These are phyloP conservation scores for Botrytis tulipae DNA, from an alignment of 2,329 filamentous ascomycete species.

Conservation along the genomic window DNA sequence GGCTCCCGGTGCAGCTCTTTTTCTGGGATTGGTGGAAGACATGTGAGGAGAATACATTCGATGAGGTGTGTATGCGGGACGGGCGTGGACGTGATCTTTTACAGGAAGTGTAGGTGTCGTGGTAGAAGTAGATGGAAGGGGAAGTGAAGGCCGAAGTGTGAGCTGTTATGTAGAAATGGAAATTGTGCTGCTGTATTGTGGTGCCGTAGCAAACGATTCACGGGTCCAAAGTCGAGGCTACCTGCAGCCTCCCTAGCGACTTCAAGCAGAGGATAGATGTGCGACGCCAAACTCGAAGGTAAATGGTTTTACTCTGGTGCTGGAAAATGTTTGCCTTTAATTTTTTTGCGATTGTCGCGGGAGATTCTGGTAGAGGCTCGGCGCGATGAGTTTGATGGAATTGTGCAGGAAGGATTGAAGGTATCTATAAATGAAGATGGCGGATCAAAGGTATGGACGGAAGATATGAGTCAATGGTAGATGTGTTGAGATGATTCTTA, in stretches of 20 bases:
- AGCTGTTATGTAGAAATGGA: not conserved
- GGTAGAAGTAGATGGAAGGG: not conserved
- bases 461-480: conserved; percentile 28
- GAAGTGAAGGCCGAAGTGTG: not conserved
- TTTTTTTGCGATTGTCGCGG: conserved; percentile 23
- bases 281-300: conserved; percentile 24
- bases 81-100: not conserved
- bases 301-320: not conserved
- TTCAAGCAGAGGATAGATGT: conserved; percentile 25
- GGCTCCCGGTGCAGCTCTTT: conserved; percentile 71
- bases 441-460: conserved; percentile 26
- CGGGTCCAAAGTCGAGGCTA: conserved; percentile 32
- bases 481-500: conserved; percentile 29
- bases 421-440: conserved; percentile 27
- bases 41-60: conserved; percentile 31
- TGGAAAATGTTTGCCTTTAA: conserved; percentile 10
- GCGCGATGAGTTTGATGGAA: conserved; percentile 24
- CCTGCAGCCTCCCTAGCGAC: conserved; percentile 36
- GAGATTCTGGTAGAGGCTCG: conserved; percentile 28
- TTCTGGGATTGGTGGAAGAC: conserved; percentile 55
- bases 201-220: conserved; percentile 9
- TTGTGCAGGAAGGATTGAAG: conserved; percentile 22
- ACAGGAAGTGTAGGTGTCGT: not conserved
- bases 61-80: not conserved
- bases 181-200: conserved; percentile 4